A percentile compares a stretch with the other conserved stretches of the same genome.
These are phyloP conservation scores for Aegle marmelos DNA, from an alignment of 345 rosid species.

Conservation along the genomic window DNA sequence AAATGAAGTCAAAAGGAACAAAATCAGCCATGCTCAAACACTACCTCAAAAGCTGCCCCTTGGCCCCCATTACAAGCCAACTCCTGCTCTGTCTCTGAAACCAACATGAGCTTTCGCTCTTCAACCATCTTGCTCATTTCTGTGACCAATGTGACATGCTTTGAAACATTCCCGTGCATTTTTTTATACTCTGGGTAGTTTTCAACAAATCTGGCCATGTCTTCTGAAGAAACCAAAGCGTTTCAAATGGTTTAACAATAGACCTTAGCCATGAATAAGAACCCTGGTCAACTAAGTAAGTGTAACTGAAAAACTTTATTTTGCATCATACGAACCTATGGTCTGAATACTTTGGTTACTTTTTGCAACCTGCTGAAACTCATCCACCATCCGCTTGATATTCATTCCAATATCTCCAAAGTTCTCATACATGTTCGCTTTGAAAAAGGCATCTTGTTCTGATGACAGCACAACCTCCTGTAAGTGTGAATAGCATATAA, in stretches of 20 bases:
- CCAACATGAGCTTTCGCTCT: conserved; percentile 87
- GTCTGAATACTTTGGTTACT: conserved; percentile 97
- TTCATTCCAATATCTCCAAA: conserved; percentile 99
- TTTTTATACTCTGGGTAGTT: conserved; percentile 92
- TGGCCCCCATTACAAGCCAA: conserved; percentile 98
- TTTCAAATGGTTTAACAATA: conserved; percentile 15
- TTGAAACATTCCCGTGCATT: conserved; percentile 98
- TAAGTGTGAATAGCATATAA: conserved; percentile 19
- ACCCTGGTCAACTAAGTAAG: conserved; percentile 1
- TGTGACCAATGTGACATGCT: conserved; percentile 93
- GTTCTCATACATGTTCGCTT: conserved; percentile 86
- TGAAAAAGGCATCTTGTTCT: conserved; percentile 89
- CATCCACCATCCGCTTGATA: conserved; percentile 96
- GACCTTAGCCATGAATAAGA: neutral
- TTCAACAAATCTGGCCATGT: conserved; percentile 98
- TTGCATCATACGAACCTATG: conserved; percentile 55
- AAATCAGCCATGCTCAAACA: neutral
- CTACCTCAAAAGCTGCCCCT: conserved; percentile 97
- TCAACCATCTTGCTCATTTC: conserved; percentile 97
- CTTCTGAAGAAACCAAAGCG: conserved; percentile 60
- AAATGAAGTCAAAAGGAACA: neutral
- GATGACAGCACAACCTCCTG: conserved; percentile 97
- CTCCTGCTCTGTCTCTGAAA: conserved; percentile 95
- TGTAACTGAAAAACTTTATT: conserved; percentile 1
- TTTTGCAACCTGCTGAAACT: conserved; percentile 94